Base-by-base conservation (phyloP, 352 stramenopile species). In the Globisporangium spinosum region DNA sequence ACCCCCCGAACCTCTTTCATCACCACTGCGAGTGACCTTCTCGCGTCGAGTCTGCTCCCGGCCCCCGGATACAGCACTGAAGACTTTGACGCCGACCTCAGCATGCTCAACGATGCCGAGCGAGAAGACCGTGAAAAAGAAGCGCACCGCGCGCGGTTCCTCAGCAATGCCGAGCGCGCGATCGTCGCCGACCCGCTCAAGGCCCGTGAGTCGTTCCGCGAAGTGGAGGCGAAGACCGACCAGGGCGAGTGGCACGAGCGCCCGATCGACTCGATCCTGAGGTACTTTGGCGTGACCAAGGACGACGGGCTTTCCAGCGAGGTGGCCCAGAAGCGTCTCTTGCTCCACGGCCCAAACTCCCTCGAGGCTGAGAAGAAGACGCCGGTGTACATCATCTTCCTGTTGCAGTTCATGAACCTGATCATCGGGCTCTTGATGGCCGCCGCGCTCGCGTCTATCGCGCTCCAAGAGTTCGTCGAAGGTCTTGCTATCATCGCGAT, bases 351-450 rank as follows among this genome's bases (percentile, higher is more conserved):
- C 7, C 69, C 67, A 87, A 63, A 60, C 17, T 60, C 55, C 7
- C 55, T 60, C 55, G 55, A 60, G 29, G 72, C 75, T n/a, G 79
- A 85, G 32, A 85, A 80, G 69, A 85, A 83, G 67, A 75, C 74
- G 1, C 79, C 82, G 1, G 55, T 90, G 32, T 70, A 78, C 57
- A 65, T 89, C 60, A 82, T 90, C 51, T 93, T 93, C 70, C 58
- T 91, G 56, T 65, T 93, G 56, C 85, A 93, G 70, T 91, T 90
- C 70, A 83, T 77, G 38, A 93, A 91, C 70, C 68, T 93, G 53
- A 93, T 93, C 71, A 89, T 93, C 60, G 83, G 72, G 5, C 71
- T 93, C 43, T 64, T 93, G 2, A 79, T 89, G 63, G 81, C 71
- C 3, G 85, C 85, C 2, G 75, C 81, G 3, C 49, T 93, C 29